Conservation (phyloP, 495 filamentous ascomycete genomes). For the Talaromyces borbonicus region DNA sequence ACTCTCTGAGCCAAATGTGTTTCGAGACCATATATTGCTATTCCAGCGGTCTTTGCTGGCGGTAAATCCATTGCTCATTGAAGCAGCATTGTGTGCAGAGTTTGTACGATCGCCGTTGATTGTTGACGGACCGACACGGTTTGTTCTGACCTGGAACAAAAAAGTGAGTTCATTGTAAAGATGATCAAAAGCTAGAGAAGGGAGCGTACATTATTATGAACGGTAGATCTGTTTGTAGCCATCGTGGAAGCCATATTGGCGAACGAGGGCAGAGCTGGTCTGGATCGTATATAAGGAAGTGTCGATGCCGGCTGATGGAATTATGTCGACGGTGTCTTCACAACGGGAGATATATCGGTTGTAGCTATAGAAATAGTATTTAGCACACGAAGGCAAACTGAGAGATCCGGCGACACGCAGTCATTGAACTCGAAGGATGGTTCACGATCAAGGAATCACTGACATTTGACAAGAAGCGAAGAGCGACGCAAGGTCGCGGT, state of each 20-base stretch:
- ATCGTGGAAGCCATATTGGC: conserved; percentile 30
- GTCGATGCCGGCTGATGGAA: not conserved
- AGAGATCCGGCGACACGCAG: too few relatives aligned
- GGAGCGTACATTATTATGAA: conserved; percentile 32
- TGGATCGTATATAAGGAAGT: not conserved
- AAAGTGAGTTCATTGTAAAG: conserved; percentile 1
- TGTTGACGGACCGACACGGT: conserved; percentile 31
- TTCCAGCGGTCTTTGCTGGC: conserved; percentile 42
- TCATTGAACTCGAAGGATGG: too few relatives aligned
- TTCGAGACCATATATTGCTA: conserved; percentile 53
- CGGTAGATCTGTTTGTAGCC: conserved; percentile 27
- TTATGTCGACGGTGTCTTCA: too few relatives aligned
- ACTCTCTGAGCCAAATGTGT: conserved; percentile 36
- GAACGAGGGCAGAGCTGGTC: not conserved
- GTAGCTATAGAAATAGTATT: too few relatives aligned
- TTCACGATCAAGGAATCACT: too few relatives aligned
- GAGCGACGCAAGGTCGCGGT: not conserved
- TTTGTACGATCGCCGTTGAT: conserved; percentile 31
- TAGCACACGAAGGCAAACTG: too few relatives aligned
- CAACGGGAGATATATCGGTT: too few relatives aligned
- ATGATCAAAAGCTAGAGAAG: not conserved
- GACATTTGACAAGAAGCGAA: not conserved
- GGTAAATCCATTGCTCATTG: conserved; percentile 36
- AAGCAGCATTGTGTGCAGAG: conserved; percentile 23
- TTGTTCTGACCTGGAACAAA: conserved; percentile 27